Evolutionary conservation across 2,329 filamentous ascomycete genomes (phyloP), one percentile per base, ranked within the genome.

Genomic region (Pseudovirgaria hyperparasitica): DNA sequence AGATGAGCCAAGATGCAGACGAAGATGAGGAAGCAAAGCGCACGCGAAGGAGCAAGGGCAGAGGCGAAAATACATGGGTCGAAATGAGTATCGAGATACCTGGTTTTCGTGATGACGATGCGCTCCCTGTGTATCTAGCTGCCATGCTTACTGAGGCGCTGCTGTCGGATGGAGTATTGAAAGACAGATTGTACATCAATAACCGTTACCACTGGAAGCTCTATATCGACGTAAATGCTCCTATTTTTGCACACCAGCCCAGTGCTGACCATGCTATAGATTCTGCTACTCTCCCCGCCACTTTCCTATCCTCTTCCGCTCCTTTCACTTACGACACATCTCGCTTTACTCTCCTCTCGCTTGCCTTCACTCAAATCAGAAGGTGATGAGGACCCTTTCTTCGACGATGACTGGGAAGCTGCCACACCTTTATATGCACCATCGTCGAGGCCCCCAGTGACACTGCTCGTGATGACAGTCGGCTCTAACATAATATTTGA

Each of bases 361-460:
- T 66, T 96, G 3, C 90, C 90, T 6, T 70, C 75, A 15, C 65
- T 94, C 27, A 82, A 82, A 50, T 94, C 86, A 2, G 81, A 92
- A 53, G 72, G 72, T 31, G 87, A 96, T 57, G 90, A 98, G 59
- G 90, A 98, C 43, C 90, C 90, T 9, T 76, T 94, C 49, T 98
- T 98, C 57, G 80, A 94, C 59, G 90, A 98, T 57, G 90, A 98
- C 60, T 98, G 90, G 90, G 82, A 80, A 37, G 80, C 79, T 10
- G 76, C 85, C 1, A 67, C 72, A 11, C 76, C 74, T 31, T 62
- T 98, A 16, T 98, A 92, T 58, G 69, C 75, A 2, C 67, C 65
- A 32, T 25, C 25, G 19, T 25, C 26, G 4, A 31, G 27, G 9
- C 90, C 90, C 4, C 85, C 90, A 1, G 71, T 98, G 30, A 94